Percentiles rank a stretch among this genome's conserved stretches.
These are phyloP conservation scores for Neoboletus magnificus DNA, from an alignment of 768 basidiomycete genomes.

Conservation along the genomic window DNA sequence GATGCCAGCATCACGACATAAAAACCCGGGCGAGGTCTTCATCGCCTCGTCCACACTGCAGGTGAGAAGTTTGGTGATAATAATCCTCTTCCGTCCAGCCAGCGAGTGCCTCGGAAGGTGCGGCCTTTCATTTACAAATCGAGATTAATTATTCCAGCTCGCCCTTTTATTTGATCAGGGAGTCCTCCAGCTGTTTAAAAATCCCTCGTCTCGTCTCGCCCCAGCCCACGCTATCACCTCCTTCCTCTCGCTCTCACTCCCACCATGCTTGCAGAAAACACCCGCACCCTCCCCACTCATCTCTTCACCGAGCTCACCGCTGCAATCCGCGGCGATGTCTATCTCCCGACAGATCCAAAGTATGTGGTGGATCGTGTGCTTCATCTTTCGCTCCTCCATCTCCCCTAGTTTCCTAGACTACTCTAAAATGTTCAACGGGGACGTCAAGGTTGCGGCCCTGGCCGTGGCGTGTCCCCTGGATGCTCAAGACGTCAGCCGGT, in stretches of 20 bases:
- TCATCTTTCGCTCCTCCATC: not conserved
- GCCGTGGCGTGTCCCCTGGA: slow-evolving; percentile 73
- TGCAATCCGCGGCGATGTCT: slow-evolving; percentile 46
- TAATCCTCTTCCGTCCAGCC: not conserved
- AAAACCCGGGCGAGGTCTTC: not conserved
- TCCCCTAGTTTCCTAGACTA: slow-evolving; percentile 26
- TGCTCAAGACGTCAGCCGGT: slow-evolving; percentile 81
- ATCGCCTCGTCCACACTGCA: slow-evolving; percentile 15
- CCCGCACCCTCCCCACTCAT: slow-evolving; percentile 8
- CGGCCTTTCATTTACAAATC: slow-evolving; percentile 9
- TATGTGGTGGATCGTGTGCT: slow-evolving; percentile 18
- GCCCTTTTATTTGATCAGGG: not conserved
- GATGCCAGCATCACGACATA: slow-evolving; percentile 7
- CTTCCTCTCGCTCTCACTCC: not conserved
- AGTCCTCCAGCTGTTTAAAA: slow-evolving; percentile 15
- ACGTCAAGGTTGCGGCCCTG: slow-evolving; percentile 55
- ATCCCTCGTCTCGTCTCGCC: not conserved
- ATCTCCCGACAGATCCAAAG: slow-evolving; percentile 43
- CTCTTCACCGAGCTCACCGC: slow-evolving; percentile 46
- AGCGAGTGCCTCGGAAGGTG: not conserved
- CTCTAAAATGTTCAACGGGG: slow-evolving; percentile 71
- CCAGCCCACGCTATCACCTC: slow-evolving; percentile 7
- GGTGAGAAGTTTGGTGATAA: not conserved
- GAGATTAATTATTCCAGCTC: slow-evolving; percentile 3
- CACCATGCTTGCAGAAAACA: slow-evolving; percentile 16